Conservation (phyloP, 1,284 basidiomycete species). For the Grifola frondosa region DNA sequence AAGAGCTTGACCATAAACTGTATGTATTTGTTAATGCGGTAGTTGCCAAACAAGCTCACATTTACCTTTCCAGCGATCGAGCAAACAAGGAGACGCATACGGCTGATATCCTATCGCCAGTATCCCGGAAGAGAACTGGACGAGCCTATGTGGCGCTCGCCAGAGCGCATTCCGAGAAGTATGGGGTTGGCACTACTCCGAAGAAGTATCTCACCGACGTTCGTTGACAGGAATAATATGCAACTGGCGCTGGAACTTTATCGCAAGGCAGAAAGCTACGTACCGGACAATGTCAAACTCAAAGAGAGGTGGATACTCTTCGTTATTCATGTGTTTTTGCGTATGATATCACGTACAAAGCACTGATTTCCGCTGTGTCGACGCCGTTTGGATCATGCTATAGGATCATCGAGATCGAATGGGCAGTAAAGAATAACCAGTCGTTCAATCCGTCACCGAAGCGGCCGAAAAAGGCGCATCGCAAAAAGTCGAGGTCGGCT, state of each 20-base stretch:
- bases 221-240: slow-evolving; percentile 60
- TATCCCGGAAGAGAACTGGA: slow-evolving; percentile 73
- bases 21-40: slow-evolving; percentile 35
- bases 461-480: slow-evolving; percentile 38
- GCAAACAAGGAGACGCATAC: slow-evolving; percentile 57
- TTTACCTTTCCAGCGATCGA: slow-evolving; percentile 45
- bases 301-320: slow-evolving; percentile 80
- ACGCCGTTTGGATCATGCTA: slow-evolving; percentile 13
- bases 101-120: slow-evolving; percentile 62
- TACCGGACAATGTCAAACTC: slow-evolving; percentile 75
- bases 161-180: slow-evolving; percentile 76
- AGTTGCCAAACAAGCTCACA: slow-evolving; percentile 13
- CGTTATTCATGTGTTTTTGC: slow-evolving; percentile 54
- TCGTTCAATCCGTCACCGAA: slow-evolving; percentile 67
- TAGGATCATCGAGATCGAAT: slow-evolving; percentile 76
- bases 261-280: slow-evolving; percentile 71
- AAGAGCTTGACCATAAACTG: slow-evolving; percentile 72
- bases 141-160: slow-evolving; percentile 74
- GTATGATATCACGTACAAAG: slow-evolving; percentile 42
- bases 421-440: slow-evolving; percentile 60
- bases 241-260: slow-evolving; percentile 72
- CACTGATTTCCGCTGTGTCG: slow-evolving; percentile 27
- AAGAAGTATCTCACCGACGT: too few relatives aligned
- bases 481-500: slow-evolving; percentile 24
- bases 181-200: too few relatives aligned